Evolutionary conservation across 306 rosid species (phyloP), one percentile per base, ranked within the genome.

Genomic region (Vachellia collinsii): DNA sequence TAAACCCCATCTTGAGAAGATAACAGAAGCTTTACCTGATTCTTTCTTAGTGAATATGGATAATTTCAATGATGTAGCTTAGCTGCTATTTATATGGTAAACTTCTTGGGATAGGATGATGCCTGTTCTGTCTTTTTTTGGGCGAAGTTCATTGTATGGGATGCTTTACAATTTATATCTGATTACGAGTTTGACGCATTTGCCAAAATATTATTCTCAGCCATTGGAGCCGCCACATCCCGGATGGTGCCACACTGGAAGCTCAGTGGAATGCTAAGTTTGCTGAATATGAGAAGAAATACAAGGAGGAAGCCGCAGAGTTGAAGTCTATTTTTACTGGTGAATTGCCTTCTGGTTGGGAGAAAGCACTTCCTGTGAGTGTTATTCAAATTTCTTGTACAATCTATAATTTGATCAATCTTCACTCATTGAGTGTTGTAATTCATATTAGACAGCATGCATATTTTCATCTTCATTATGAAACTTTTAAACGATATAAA

Each of bases 341-440:
- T 29, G 91, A 89, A 80, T 90, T 93, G 6, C 99, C 98, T 8
- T 85, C 97, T 69, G 97, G 93, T 82, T 93, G 99, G 98, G 98
- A 92, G 82, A 92, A 92, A 79, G 98, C 97, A 68, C 94, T 96
- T 58, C 99, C 99, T 53, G 99, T 96, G 81, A 90, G 97, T 87
- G 75, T 70, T 39, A 59, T 48, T 63, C 78, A 80, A 65, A 78
- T 68, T 70, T 61, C 7, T 73, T 62, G 70, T 29, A n/a, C 23
- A 48, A 73, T 38, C 22, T 42, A 19, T 65, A 84, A 59, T 79
- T 59, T 68, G 47, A 44, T 41, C 36, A 46, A 66, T 34, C 43
- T 22, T 20, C 34, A 51, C 34, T 65, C 70, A 76, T 42, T 25
- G 51, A 70, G 75, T 64, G 51, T 48, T 61, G 36, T 23, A 67